phyloP scores from a whole-genome alignment of 129 eudicot genomes.

The sunflower (Helianthus annuus) region HanXRQr2.0-SUNRISE NC_035442.2:16085489-16085988 shows the following conservation, averaged over 20 bases:
- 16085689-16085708: constrained; percentile 42
- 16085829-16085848: background rate
- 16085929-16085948: background rate
- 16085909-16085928: constrained; percentile 75
- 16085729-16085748: constrained; percentile 16
- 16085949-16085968: background rate
- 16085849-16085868: constrained; percentile 55
- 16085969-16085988: no score
- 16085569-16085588: constrained; percentile 32
- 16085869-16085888: constrained; percentile 62
- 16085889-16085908: constrained; percentile 61
- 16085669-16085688: constrained; percentile 26
- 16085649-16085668: constrained; percentile 42
- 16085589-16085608: constrained; percentile 1
- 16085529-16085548: background rate
- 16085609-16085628: constrained; percentile 22
- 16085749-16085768: constrained; percentile 9
- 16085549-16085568: constrained; percentile 2
- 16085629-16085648: constrained; percentile 17
- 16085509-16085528: background rate
- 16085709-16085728: constrained; percentile 33
- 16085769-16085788: background rate
- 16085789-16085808: constrained; percentile 8
- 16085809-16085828: background rate
- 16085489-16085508: no score